Base-by-base conservation (phyloP, 345 rosid species). In the Pseudoturritis turrita region DNA sequence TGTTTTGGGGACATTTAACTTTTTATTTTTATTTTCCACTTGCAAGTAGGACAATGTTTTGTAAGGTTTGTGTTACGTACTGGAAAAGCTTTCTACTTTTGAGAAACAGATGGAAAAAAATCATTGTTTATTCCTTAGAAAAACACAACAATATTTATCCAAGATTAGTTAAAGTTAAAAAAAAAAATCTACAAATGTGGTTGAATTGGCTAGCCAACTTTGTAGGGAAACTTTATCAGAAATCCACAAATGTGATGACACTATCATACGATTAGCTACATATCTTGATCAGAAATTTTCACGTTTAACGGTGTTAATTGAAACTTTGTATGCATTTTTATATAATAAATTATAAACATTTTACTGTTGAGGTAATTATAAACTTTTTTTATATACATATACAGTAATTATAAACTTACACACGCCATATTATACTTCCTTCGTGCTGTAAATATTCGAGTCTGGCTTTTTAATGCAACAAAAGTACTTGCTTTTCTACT, bases 31-130 rank as follows among this genome's bases (percentile, higher is more conserved):
- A 56, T 11, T 33, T 65, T 39, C 67, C 67, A 66, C 72, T 66
- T 74, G 78, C 78, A 39, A 37, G 67, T 50, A 47, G 65, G 53
- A 47, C 44, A 56, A 55, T 46, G 64, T 33, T 73, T 55, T 63
- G 21, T 55, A 54, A 53, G 55, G 56, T 63, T 72, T 63, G 28
- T 73, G 65, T 57, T 57, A 29, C 61, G 52, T 66, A 33, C 40
- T 49, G 53, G 13, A 65, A 57, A 57, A 21, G 67, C 28, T 74
- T 66, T 73, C 71, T 28, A 65, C 40, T 65, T 73, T 65, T 13
- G 44, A 56, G 60, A 65, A 73, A 45, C 21, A 62, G 10, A 55
- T 62, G 58, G 19, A 50, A 58, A 22, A 73, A 28, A 14, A 46
- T 56, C 19, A 47, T 7, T 46, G 49, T 64, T 73, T 64, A 8